Percentiles rank a stretch among this genome's conserved stretches.
Conservation (phyloP, 2,329 filamentous ascomycete species). For the Botrytis elliptica region DNA sequence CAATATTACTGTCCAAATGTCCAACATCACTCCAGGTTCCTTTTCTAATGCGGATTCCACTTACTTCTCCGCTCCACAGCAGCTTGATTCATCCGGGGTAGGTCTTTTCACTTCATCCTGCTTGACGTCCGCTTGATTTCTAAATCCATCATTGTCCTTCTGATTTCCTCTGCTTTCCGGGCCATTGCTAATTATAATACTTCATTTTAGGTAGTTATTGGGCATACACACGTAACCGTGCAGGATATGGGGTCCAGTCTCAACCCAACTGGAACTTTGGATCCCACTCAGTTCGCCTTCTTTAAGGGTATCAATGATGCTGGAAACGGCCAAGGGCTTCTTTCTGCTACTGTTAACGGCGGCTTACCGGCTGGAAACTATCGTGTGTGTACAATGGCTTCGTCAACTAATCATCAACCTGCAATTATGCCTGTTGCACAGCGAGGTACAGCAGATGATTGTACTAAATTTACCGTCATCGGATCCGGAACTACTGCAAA, state of each 20-base stretch:
- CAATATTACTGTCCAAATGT: constrained; percentile 40
- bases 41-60: constrained; percentile 43
- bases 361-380: constrained; percentile 46
- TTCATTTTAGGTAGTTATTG: constrained; percentile 36
- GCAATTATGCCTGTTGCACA: constrained; percentile 47
- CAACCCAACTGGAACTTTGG: constrained; percentile 36
- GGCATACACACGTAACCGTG: constrained; percentile 44
- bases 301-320: constrained; percentile 46
- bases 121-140: neutral
- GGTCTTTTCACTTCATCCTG: neutral
- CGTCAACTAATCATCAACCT: constrained; percentile 46
- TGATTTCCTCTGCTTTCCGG: neutral
- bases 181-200: neutral
- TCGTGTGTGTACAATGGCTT: constrained; percentile 46
- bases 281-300: constrained; percentile 41
- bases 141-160: too few species aligned
- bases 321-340: constrained; percentile 43
- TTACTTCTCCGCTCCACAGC: constrained; percentile 44
- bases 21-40: constrained; percentile 41
- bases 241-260: constrained; percentile 41
- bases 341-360: constrained; percentile 41
- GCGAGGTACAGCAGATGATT: constrained; percentile 48
- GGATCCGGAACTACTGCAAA: constrained; percentile 26
- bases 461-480: constrained; percentile 46
- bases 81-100: constrained; percentile 22